Conservation (phyloP, 75 land plant genomes). For the Picea glauca region DNA sequence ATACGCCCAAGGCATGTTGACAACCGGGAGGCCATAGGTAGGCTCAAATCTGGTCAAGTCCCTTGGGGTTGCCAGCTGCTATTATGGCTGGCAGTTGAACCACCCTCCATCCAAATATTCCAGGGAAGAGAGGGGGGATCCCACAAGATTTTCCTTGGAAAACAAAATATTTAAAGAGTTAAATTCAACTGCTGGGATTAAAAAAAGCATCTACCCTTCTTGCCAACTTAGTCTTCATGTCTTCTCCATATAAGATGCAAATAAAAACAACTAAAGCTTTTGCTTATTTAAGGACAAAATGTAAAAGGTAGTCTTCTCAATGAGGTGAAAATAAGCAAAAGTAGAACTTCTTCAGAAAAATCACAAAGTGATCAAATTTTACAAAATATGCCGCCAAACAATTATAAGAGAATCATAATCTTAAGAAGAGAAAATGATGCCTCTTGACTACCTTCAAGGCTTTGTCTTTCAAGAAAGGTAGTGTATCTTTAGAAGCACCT, state of each 20-base stretch:
- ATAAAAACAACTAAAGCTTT: background rate
- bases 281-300: background rate
- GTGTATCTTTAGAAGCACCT: slow-evolving; percentile 81
- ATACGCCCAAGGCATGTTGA: no score
- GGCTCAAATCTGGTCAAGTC: no score
- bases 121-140: no score
- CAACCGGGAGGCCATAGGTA: no score
- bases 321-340: background rate
- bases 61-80: no score
- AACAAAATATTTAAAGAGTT: background rate
- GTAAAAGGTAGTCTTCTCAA: background rate
- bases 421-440: background rate
- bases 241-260: background rate
- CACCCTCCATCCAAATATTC: no score
- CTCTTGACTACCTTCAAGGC: slow-evolving; percentile 70
- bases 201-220: background rate
- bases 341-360: background rate
- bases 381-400: background rate
- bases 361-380: background rate
- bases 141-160: background rate
- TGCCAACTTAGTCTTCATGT: background rate
- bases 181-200: background rate
- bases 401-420: background rate
- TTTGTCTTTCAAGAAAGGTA: slow-evolving; percentile 73
- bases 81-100: no score